Evolutionary conservation across 106 monocot genomes (phyloP).

Genomic region (Cymbidium sinense): DNA sequence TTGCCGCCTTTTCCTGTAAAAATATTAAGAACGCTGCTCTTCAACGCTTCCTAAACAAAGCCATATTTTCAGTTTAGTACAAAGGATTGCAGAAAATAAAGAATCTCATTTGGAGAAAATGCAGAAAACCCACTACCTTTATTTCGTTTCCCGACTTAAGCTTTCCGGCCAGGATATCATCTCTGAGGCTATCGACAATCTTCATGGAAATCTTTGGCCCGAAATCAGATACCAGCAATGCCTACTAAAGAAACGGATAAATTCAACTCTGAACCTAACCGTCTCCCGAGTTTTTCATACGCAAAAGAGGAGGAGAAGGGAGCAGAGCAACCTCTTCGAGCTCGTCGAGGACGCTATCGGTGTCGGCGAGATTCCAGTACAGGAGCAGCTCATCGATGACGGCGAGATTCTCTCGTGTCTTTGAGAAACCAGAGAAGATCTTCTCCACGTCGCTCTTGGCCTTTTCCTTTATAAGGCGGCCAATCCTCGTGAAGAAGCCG

Average conservation of each 20-base stretch:
- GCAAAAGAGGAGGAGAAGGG: neutral
- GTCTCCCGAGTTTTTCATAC: neutral
- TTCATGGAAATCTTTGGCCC: slow-evolving; percentile 88
- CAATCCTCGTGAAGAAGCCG: slow-evolving; percentile 77
- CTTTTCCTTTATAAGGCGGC: slow-evolving; percentile 89
- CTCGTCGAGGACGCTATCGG: slow-evolving; percentile 88
- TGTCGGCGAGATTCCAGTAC: slow-evolving; percentile 91
- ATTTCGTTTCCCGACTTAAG: slow-evolving; percentile 89
- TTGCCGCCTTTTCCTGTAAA: slow-evolving; percentile 59
- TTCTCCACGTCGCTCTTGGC: slow-evolving; percentile 96
- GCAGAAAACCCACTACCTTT: slow-evolving; percentile 27
- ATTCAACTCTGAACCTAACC: neutral
- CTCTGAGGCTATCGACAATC: slow-evolving; percentile 74
- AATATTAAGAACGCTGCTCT: slow-evolving; percentile 62
- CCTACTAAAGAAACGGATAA: slow-evolving; percentile 24
- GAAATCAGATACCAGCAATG: slow-evolving; percentile 82
- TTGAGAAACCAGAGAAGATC: slow-evolving; percentile 90
- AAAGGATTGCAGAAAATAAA: neutral
- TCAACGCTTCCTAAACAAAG: slow-evolving; percentile 60
- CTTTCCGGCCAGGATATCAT: slow-evolving; percentile 70
- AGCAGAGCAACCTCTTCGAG: slow-evolving; percentile 79
- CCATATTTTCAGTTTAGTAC: neutral
- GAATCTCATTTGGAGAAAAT: neutral
- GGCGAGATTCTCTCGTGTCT: slow-evolving; percentile 82
- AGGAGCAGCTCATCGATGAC: slow-evolving; percentile 93